Evolutionary conservation across 768 basidiomycete genomes (phyloP).

Genomic region (Panellus pusillus): DNA sequence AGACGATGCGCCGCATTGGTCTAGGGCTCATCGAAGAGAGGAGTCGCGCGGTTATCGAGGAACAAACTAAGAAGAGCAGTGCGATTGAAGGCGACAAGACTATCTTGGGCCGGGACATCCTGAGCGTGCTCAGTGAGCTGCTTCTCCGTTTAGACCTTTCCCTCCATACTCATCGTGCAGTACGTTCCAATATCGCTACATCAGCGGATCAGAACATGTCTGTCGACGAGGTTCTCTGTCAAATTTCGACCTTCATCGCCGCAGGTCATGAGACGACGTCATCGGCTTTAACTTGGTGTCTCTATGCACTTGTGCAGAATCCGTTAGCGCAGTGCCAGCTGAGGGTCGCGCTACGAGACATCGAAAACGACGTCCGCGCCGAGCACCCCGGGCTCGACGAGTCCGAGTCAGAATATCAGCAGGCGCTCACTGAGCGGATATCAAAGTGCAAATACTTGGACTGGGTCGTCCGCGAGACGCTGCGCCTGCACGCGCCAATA

Average conservation of each 20-base stretch:
- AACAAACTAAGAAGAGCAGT: conserved; percentile 20
- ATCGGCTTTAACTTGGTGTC: conserved; percentile 59
- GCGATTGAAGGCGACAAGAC: conserved; percentile 32
- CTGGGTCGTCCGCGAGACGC: conserved; percentile 57
- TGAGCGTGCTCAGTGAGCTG: conserved; percentile 52
- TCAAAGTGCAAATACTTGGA: conserved; percentile 56
- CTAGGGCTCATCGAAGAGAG: conserved; percentile 52
- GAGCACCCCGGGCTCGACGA: conserved; percentile 23
- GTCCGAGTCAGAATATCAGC: conserved; percentile 12
- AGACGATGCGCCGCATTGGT: conserved; percentile 54
- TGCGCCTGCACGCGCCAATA: conserved; percentile 57
- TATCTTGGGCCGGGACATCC: conserved; percentile 47
- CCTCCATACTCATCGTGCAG: conserved; percentile 31
- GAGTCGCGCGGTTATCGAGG: conserved; percentile 36
- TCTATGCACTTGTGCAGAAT: conserved; percentile 51
- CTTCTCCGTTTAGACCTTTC: conserved; percentile 6
- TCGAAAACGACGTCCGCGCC: conserved; percentile 14
- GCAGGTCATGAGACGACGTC: conserved; percentile 68
- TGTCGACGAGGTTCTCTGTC: conserved; percentile 57
- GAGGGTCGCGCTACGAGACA: conserved; percentile 42
- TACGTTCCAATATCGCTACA: conserved; percentile 56
- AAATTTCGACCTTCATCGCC: conserved; percentile 64
- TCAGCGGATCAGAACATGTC: conserved; percentile 47
- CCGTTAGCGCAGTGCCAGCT: conserved; percentile 47
- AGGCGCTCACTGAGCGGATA: conserved; percentile 29